Conservation (phyloP, 2,329 filamentous ascomycete species). For the Aaosphaeria pasadenensis region DNA sequence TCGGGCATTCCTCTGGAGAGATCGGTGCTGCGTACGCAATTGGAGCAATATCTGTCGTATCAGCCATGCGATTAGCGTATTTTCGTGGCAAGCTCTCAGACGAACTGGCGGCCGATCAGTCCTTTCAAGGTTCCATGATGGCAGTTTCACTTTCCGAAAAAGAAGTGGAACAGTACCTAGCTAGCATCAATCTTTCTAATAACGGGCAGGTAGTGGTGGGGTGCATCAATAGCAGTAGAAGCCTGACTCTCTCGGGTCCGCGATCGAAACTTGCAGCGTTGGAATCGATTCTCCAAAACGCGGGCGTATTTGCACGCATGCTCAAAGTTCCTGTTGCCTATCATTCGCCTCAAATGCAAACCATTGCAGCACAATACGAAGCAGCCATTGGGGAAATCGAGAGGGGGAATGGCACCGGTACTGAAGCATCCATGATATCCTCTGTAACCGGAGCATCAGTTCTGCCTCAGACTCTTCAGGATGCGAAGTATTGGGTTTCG, state of each 20-base stretch:
- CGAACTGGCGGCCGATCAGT: not conserved
- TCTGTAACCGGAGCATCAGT: not conserved
- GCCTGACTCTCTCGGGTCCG: conserved; percentile 44
- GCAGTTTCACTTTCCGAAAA: not conserved
- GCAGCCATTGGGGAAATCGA: not conserved
- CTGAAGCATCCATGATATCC: not conserved
- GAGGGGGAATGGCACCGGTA: not conserved
- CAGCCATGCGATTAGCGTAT: conserved; percentile 1
- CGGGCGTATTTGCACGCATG: conserved; percentile 31
- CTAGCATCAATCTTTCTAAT: not conserved
- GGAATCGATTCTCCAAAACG: not conserved
- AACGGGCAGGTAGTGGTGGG: conserved; percentile 2
- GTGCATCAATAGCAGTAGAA: conserved; percentile 34
- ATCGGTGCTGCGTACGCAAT: conserved; percentile 15
- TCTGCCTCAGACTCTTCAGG: not conserved
- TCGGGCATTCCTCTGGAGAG: conserved; percentile 19
- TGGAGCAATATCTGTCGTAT: not conserved
- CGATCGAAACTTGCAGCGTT: conserved; percentile 17
- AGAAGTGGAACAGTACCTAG: not conserved
- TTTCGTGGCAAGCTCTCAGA: not conserved
- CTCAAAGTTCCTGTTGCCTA: conserved; percentile 42
- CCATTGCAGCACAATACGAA: conserved; percentile 18
- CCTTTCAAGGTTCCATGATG: not conserved
- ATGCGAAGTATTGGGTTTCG: conserved; percentile 11
- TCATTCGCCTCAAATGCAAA: conserved; percentile 41